Evolutionary conservation across 2,329 filamentous ascomycete species (phyloP), one percentile per base, ranked within the genome.

Genomic region (Phoma sp.): DNA sequence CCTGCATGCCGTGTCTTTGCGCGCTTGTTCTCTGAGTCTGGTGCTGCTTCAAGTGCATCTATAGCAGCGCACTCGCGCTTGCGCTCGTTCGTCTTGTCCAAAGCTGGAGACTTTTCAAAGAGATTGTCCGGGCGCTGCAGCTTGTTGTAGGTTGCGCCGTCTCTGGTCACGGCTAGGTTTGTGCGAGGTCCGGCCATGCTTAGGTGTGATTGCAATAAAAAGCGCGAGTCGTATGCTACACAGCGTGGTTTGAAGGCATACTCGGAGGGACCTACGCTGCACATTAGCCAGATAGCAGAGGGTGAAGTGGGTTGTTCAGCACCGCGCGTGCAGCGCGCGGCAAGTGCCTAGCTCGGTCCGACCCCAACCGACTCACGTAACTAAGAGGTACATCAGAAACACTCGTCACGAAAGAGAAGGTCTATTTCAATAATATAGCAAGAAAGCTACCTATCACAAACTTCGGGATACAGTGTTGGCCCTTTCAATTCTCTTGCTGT

Each of bases 101-200:
- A 14, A 10, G 47, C 10, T 30, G 55, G 24, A 3, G 44, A 14
- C 43, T 40, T 36, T 22, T 59, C 27, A 2, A 68, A 51, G 47
- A 65, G 70, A 24, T 69, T 58, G 46, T 71, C 65, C 2, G 73
- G 73, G 43, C 73, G 65, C 30, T 64, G 63, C 23, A 75, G 62
- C 54, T 73, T 75, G 57, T 76, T 75, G 59, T 76, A 76, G 2
- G 50, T 42, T 30, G 58, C 72, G 36, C 72, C 72, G 50, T 73
- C 69, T 50, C 65, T 62, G 3, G 73, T 76, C 25, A 63, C 55
- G 18, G 71, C 71, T 25, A 64, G 30, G 32, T 73, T 73, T 11
- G 61, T 49, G 29, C 68, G 63, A 11, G 53, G 38, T 37, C 54
- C 57, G 10, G 66, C 62, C 70, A 72, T 73, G 27, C n/a, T 30